phyloP scores from a whole-genome alignment of 805 yeast genomes.

The Kluyveromyces nonfermentans region DNA sequence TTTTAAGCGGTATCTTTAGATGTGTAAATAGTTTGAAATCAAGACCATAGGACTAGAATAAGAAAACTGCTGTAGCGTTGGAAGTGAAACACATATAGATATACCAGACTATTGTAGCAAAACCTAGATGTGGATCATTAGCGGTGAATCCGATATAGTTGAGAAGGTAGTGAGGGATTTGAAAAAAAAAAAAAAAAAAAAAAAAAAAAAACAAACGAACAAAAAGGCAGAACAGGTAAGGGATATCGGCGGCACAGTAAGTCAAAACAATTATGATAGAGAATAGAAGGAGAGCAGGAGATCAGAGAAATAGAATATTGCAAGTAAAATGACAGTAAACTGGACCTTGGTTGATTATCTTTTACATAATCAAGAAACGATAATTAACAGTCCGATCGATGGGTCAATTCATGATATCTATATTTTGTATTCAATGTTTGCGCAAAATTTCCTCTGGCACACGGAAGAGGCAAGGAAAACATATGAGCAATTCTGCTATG shows the following conservation, averaged over 20 bases:
- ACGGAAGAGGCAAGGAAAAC: neutral
- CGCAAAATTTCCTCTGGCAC: conserved; percentile 1
- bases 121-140: too few species aligned
- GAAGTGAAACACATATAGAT: too few species aligned
- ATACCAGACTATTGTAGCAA: too few species aligned
- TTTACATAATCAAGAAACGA: conserved; percentile 15
- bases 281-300: neutral
- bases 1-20: too few species aligned
- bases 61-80: too few species aligned
- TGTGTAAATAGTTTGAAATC: too few species aligned
- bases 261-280: neutral
- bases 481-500: conserved; percentile 10
- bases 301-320: neutral
- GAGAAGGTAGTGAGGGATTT: too few species aligned
- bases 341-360: conserved; percentile 12
- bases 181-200: too few species aligned
- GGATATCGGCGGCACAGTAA: neutral
- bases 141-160: too few species aligned
- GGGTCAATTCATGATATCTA: conserved; percentile 20
- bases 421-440: conserved; percentile 10
- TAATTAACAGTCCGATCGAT: conserved; percentile 17
- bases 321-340: conserved; percentile 5
- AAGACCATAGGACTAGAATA: too few species aligned
- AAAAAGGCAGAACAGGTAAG: neutral
- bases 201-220: too few species aligned